phyloP scores from a whole-genome alignment of 2,329 filamentous ascomycete species.

The Penicillium sp. region DNA sequence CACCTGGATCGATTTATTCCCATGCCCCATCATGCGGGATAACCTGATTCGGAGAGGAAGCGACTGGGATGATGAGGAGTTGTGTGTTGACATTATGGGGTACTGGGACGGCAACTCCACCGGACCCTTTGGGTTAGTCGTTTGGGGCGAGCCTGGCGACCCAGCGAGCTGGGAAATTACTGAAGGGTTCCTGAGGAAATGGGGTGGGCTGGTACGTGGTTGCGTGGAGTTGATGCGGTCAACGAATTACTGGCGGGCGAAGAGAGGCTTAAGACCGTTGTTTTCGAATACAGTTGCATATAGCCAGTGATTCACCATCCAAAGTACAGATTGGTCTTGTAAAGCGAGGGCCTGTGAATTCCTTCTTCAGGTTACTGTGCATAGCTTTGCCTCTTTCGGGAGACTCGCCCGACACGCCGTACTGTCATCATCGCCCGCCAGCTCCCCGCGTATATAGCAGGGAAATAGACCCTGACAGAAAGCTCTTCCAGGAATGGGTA shows the following conservation, averaged over 20 bases:
- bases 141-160: constrained; percentile 53
- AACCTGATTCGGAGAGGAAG: constrained; percentile 36
- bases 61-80: constrained; percentile 37
- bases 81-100: constrained; percentile 44
- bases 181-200: constrained; percentile 49
- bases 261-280: constrained; percentile 5
- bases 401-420: too few relatives aligned
- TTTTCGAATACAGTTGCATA: not conserved
- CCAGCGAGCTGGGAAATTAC: constrained; percentile 51
- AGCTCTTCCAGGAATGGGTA: too few relatives aligned
- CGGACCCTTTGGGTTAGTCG: constrained; percentile 35
- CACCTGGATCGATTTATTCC: constrained; percentile 39
- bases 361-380: too few relatives aligned
- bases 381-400: too few relatives aligned
- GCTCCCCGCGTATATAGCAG: too few relatives aligned
- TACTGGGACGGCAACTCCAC: constrained; percentile 23
- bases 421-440: too few relatives aligned
- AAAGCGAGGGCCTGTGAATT: too few relatives aligned
- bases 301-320: not conserved
- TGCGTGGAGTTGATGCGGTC: constrained; percentile 11
- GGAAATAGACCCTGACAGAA: too few relatives aligned
- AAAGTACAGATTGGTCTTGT: not conserved
- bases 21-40: constrained; percentile 42
- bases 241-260: constrained; percentile 17
- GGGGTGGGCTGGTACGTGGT: constrained; percentile 26